These are phyloP conservation scores for Fusarium metavorans DNA, from an alignment of 2,329 filamentous ascomycete species.

Conservation along the genomic window DNA sequence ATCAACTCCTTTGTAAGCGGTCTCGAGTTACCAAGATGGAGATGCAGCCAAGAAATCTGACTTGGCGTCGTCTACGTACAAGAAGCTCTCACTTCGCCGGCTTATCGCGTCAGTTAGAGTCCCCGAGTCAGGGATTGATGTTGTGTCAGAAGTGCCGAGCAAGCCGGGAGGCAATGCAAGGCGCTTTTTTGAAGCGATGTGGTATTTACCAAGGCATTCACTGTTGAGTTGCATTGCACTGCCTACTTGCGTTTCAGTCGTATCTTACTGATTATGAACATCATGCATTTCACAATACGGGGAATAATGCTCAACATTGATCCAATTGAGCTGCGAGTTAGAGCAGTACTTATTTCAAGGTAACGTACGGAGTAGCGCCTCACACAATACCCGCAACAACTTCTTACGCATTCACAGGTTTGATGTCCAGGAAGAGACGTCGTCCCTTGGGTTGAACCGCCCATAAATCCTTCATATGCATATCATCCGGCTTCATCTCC, in stretches of 20 bases:
- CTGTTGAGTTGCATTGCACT: background rate
- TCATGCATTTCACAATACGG: background rate
- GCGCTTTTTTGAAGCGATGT: background rate
- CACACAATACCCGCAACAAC: background rate
- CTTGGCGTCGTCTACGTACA: background rate
- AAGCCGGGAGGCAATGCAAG: background rate
- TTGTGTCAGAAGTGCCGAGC: background rate
- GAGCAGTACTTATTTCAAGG: background rate
- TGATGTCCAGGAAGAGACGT: background rate
- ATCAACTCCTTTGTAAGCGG: background rate
- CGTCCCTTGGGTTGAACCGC: background rate
- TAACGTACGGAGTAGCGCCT: background rate
- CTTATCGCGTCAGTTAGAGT: background rate
- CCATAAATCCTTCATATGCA: background rate
- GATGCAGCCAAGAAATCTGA: background rate
- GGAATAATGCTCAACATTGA: background rate
- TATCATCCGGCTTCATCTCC: background rate
- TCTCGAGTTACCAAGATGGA: background rate
- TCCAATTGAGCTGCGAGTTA: background rate
- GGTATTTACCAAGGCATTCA: background rate
- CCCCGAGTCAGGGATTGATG: background rate
- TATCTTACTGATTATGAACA: background rate
- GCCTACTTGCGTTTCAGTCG: background rate
- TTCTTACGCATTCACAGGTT: background rate
- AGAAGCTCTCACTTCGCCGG: background rate